Conservation (phyloP, 805 yeast genomes). For the Candida andamanensis region DNA sequence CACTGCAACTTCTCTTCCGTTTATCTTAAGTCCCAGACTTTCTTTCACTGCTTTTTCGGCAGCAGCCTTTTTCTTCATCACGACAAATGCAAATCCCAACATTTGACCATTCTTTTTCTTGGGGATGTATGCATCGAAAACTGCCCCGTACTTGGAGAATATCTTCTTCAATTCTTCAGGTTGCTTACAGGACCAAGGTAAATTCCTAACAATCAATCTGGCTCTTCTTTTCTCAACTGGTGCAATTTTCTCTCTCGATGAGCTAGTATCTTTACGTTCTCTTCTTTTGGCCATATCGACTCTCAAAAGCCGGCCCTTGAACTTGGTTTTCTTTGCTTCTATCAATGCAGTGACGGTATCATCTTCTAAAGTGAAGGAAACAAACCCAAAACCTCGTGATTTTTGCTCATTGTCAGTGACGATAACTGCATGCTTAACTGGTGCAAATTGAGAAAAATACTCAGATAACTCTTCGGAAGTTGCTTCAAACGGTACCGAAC, state of each 20-base stretch:
- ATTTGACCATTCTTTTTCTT: conserved; percentile 81
- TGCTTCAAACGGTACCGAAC: conserved; percentile 76
- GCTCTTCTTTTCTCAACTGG: conserved; percentile 76
- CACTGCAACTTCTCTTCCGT: conserved; percentile 88
- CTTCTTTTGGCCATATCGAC: conserved; percentile 91
- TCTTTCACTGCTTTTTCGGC: conserved; percentile 82
- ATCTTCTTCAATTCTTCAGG: conserved; percentile 64
- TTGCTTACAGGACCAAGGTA: conserved; percentile 93
- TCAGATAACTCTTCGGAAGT: conserved; percentile 78
- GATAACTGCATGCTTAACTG: conserved; percentile 91
- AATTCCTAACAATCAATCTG: conserved; percentile 79
- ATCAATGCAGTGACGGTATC: conserved; percentile 76
- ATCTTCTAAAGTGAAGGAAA: conserved; percentile 77
- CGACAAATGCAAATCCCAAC: conserved; percentile 93
- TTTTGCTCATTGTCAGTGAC: conserved; percentile 73
- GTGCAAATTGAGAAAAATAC: conserved; percentile 86
- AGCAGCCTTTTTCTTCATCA: conserved; percentile 71
- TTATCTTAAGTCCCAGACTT: conserved; percentile 69
- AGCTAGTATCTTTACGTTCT: conserved; percentile 51
- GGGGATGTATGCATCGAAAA: conserved; percentile 85
- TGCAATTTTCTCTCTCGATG: conserved; percentile 6
- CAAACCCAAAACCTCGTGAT: conserved; percentile 95
- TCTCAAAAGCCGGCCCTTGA: conserved; percentile 61
- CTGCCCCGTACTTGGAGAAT: conserved; percentile 78
- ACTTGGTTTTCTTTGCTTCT: conserved; percentile 58